Evolutionary conservation across 2,329 filamentous ascomycete species (phyloP).

Genomic region (Alternaria tenuissima): DNA sequence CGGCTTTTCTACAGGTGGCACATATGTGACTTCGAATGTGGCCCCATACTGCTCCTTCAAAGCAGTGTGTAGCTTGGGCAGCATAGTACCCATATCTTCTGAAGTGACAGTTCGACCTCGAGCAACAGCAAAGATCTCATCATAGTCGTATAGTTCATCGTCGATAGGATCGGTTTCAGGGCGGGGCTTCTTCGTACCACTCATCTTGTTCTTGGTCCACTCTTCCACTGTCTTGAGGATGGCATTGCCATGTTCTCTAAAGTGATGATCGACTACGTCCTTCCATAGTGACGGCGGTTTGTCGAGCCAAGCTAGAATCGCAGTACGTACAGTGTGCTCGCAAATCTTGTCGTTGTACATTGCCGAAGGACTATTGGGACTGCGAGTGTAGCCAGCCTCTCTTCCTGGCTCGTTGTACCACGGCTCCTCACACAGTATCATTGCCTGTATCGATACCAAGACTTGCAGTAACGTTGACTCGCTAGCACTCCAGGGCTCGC

Average conservation of each 20-base stretch:
- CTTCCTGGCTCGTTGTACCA: constrained; percentile 64
- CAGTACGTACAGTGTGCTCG: constrained; percentile 39
- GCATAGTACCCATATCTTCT: constrained; percentile 1
- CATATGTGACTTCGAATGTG: constrained; percentile 3
- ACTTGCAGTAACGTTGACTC: constrained; percentile 62
- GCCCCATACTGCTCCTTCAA: constrained; percentile 12
- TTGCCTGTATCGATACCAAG: constrained; percentile 65
- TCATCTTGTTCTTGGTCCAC: constrained; percentile 24
- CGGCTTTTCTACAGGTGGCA: neutral
- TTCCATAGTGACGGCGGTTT: constrained; percentile 29
- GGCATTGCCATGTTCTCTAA: constrained; percentile 30
- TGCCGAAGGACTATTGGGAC: constrained; percentile 15
- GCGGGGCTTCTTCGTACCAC: neutral
- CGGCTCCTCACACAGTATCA: constrained; percentile 65
- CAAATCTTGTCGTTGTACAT: constrained; percentile 41
- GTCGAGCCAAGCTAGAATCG: constrained; percentile 47
- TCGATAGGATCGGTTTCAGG: too few species aligned
- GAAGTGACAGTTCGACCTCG: neutral
- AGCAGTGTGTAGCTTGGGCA: constrained; percentile 10
- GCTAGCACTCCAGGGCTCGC: constrained; percentile 56
- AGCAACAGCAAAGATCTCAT: neutral
- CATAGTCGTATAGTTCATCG: neutral
- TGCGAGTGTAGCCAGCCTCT: constrained; percentile 22
- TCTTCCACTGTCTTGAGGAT: constrained; percentile 33
- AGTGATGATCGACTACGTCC: constrained; percentile 38